These are phyloP conservation scores for Linnemannia elongata DNA, from an alignment of 192 early-diverging fungal species.

Conservation along the genomic window DNA sequence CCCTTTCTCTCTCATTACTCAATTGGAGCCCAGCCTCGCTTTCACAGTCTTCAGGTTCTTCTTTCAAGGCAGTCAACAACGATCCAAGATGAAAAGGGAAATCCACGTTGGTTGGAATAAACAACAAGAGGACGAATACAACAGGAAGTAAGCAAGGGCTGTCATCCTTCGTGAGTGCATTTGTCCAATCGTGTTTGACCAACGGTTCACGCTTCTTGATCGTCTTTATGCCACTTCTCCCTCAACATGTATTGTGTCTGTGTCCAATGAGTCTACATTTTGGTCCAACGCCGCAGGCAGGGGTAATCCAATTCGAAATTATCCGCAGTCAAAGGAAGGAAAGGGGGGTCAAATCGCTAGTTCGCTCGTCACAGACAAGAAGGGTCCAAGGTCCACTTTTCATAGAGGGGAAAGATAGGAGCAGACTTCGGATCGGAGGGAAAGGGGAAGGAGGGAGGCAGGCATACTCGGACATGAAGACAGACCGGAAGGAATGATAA, in stretches of 20 bases:
- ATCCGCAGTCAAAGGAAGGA: neutral
- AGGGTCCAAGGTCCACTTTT: neutral
- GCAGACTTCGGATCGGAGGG: neutral
- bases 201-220: conserved; percentile 6
- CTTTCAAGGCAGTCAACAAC: conserved; percentile 1
- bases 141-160: neutral
- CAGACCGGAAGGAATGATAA: too few relatives aligned
- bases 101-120: neutral
- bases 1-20: neutral
- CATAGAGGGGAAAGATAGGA: neutral
- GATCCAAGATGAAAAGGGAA: conserved; percentile 10
- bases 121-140: neutral
- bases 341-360: neutral
- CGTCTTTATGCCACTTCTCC: conserved; percentile 1
- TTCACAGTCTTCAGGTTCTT: neutral
- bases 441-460: neutral
- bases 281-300: neutral
- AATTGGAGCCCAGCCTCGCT: conserved; percentile 8
- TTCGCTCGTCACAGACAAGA: neutral
- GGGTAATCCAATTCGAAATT: neutral
- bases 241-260: neutral
- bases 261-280: neutral
- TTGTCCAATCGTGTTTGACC: neutral
- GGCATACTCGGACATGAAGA: too few relatives aligned
- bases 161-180: neutral